A percentile compares a stretch with the other conserved stretches of the same genome.
Conservation (phyloP, 768 basidiomycete species). For the Coprinopsis marcescibilis region DNA sequence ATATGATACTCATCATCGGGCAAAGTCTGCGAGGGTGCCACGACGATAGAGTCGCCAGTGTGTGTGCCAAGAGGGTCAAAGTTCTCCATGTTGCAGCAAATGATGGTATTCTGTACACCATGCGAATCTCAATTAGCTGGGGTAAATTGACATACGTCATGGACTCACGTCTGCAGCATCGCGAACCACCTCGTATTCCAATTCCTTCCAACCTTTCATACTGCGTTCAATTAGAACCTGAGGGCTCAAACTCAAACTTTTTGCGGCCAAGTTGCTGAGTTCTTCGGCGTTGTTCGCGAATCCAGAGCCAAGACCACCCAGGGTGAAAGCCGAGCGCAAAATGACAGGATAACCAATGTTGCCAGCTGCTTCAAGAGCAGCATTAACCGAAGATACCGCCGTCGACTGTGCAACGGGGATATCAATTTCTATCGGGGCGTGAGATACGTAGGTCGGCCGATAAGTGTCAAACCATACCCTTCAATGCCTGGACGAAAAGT, state of each 20-base stretch:
- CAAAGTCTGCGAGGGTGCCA: slow-evolving; percentile 95
- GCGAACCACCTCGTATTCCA: slow-evolving; percentile 98
- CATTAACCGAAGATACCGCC: slow-evolving; percentile 93
- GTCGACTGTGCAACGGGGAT: slow-evolving; percentile 95
- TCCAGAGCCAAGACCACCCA: slow-evolving; percentile 97
- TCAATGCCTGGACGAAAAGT: slow-evolving; percentile 92
- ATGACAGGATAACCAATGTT: slow-evolving; percentile 96
- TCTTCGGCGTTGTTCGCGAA: slow-evolving; percentile 95
- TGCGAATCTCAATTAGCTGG: slow-evolving; percentile 12
- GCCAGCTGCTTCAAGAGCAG: slow-evolving; percentile 86
- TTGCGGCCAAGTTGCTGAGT: slow-evolving; percentile 89
- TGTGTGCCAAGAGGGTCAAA: slow-evolving; percentile 99
- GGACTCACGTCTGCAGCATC: slow-evolving; percentile 91
- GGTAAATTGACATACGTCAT: slow-evolving; percentile 1
- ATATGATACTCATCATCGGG: slow-evolving; percentile 99
- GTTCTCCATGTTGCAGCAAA: slow-evolving; percentile 99
- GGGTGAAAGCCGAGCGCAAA: slow-evolving; percentile 91
- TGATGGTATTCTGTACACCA: slow-evolving; percentile 82
- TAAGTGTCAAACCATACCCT: slow-evolving; percentile 50
- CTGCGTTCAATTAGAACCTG: slow-evolving; percentile 96
- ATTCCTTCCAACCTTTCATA: slow-evolving; percentile 99
- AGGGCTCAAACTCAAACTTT: slow-evolving; percentile 83
- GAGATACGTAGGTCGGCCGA: slow-evolving; percentile 2
- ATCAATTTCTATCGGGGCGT: slow-evolving; percentile 69
- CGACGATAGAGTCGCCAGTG: slow-evolving; percentile 98